Evolutionary conservation across 495 filamentous ascomycete genomes (phyloP), one percentile per base, ranked within the genome.

Genomic region (Pyronema omphalodes): DNA sequence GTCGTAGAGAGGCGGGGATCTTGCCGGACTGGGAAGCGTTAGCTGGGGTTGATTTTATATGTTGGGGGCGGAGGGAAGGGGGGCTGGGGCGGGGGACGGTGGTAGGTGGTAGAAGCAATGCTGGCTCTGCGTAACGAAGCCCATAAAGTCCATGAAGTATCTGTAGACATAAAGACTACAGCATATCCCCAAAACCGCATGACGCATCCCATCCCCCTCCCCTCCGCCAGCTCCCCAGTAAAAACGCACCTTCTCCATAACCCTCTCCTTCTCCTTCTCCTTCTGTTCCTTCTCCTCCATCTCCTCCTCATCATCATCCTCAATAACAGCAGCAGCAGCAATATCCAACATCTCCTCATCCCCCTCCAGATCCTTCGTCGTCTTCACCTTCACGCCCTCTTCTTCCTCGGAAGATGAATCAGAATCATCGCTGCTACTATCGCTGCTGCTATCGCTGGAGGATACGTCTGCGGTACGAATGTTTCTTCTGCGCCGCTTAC

Each of bases 1-100:
- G 51, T 11, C 50, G 51, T 34, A 65, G 55, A 6, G 53, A 37
- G 33, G 56, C 43, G 44, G 62, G 62, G 29, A 65, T 65, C 40
- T 19, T 54, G 40, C 57, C 57, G 37, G 57, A 43, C 61, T 64
- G 40, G 37, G 14, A 12, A 19, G 3, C 3, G 44, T 23, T 3
- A 19, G 14, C n/a, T 45, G 9, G 18, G 11, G 12, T 47, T n/a
- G 11, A n/a, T n/a, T n/a, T 47, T 1, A 9, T 17, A 9, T 47
- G 9, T n/a, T 3, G 14, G 34, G 11, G 47, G 5, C 29, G 19
- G 11, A 35, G 47, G 6, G 47, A 9, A 3, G 1, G 5, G 29
- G 6, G 9, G n/a, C 3, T 35, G 9, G 35, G 3, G 19, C 11
- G 18, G 4, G 7, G 6, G 47, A 8, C n/a, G n/a, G n/a, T n/a